Percentiles rank a stretch among this genome's conserved stretches.
phyloP scores from a whole-genome alignment of 139 green algal species.

The Tetraselmis chui region DNA sequence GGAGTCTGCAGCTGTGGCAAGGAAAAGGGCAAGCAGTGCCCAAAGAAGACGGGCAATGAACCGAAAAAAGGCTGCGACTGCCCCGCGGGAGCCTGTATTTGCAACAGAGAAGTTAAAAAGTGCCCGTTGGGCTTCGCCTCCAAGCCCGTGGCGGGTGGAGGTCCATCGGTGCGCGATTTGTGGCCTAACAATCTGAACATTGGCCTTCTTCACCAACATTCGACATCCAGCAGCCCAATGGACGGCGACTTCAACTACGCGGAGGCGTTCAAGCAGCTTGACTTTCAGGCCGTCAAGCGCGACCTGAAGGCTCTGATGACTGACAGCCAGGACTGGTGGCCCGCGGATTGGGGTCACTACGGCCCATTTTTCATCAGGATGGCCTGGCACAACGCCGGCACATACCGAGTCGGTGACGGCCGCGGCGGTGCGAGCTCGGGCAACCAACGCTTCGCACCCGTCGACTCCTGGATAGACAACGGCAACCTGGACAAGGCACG shows the following conservation, averaged over 20 bases:
- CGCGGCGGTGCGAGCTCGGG: constrained; percentile 10
- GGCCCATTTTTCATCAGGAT: constrained; percentile 27
- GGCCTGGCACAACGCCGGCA: constrained; percentile 34
- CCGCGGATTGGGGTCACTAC: constrained; percentile 34
- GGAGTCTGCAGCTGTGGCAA: too few species aligned
- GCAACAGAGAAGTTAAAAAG: too few species aligned
- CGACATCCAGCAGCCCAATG: neutral
- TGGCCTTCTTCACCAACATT: neutral
- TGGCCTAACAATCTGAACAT: neutral
- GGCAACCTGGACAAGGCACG: constrained; percentile 20
- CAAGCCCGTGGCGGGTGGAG: too few species aligned
- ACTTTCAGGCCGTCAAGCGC: constrained; percentile 9
- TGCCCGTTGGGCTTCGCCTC: too few species aligned
- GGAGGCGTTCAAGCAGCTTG: neutral
- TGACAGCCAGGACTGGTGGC: constrained; percentile 25
- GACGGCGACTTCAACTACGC: neutral
- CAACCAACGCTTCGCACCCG: constrained; percentile 9
- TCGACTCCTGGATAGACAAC: constrained; percentile 17
- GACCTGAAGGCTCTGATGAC: constrained; percentile 20
- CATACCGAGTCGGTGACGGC: constrained; percentile 8
- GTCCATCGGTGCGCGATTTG: neutral
- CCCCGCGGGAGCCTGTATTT: too few species aligned
- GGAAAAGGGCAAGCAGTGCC: too few species aligned
- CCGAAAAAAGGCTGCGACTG: too few species aligned
- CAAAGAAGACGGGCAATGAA: too few species aligned